These are phyloP conservation scores for Ramalina intermedia DNA, from an alignment of 495 filamentous ascomycete genomes.

Conservation along the genomic window DNA sequence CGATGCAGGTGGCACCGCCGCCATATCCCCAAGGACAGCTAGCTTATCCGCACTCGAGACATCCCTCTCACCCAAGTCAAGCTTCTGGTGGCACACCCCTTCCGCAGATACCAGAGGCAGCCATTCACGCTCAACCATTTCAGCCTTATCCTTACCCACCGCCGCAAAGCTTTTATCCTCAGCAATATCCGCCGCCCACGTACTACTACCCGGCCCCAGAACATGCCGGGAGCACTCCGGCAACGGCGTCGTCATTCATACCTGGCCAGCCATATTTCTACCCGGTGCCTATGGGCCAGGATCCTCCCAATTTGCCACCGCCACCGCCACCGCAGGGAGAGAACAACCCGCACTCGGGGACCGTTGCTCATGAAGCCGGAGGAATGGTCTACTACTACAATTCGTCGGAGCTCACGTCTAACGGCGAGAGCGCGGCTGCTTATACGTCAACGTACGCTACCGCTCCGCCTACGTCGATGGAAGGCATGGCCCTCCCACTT, in stretches of 20 bases:
- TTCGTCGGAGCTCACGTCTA: slow-evolving; percentile 47
- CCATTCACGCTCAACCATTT: slow-evolving; percentile 84
- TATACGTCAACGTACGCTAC: slow-evolving; percentile 30
- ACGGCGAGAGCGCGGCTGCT: slow-evolving; percentile 34
- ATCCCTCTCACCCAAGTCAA: slow-evolving; percentile 64
- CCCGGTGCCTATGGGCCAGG: slow-evolving; percentile 27
- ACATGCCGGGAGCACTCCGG: slow-evolving; percentile 33
- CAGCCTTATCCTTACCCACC: slow-evolving; percentile 56
- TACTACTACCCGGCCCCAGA: slow-evolving; percentile 35
- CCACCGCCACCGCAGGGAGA: slow-evolving; percentile 27
- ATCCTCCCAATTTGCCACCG: slow-evolving; percentile 28
- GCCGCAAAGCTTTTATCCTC: slow-evolving; percentile 44
- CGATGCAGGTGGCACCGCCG: slow-evolving; percentile 47
- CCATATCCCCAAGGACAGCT: slow-evolving; percentile 35
- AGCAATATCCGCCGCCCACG: slow-evolving; percentile 39
- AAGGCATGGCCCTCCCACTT: slow-evolving; percentile 27
- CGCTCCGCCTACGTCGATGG: neutral
- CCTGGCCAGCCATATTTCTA: slow-evolving; percentile 34
- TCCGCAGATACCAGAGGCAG: slow-evolving; percentile 87
- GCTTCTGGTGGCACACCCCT: slow-evolving; percentile 70
- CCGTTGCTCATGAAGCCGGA: slow-evolving; percentile 81
- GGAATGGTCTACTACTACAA: slow-evolving; percentile 95
- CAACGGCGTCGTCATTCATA: slow-evolving; percentile 42
- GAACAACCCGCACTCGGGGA: slow-evolving; percentile 41
- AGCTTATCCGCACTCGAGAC: slow-evolving; percentile 44